These are phyloP conservation scores for Carpinus viminea DNA, from an alignment of 306 rosid species.

Conservation along the genomic window DNA sequence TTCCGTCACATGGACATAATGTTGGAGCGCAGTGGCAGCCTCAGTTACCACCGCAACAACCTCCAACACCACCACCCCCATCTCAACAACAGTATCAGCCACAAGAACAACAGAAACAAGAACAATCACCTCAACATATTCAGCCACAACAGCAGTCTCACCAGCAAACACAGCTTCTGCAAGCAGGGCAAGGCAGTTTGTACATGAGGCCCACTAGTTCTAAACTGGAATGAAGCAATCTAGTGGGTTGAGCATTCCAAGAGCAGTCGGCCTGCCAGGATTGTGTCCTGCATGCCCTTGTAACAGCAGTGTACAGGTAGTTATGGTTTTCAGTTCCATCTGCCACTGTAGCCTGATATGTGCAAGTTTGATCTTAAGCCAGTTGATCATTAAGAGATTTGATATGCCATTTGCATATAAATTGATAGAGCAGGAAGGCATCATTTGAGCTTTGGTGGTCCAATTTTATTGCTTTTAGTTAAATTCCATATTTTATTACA, in stretches of 20 bases:
- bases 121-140: conserved; percentile 51
- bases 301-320: conserved; percentile 89
- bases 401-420: not conserved
- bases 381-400: not conserved
- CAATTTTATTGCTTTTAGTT: not conserved
- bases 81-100: conserved; percentile 61
- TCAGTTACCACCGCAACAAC: conserved; percentile 50
- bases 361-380: conserved; percentile 13
- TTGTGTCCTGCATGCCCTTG: conserved; percentile 64
- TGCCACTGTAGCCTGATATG: conserved; percentile 10
- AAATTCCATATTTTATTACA: not conserved
- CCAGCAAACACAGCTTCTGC: conserved; percentile 60
- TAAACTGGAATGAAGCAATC: conserved; percentile 62
- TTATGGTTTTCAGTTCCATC: conserved; percentile 12
- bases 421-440: not conserved
- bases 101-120: conserved; percentile 48
- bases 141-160: conserved; percentile 63
- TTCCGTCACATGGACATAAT: conserved; percentile 69
- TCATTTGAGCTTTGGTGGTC: not conserved
- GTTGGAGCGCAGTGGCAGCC: conserved; percentile 74
- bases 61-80: conserved; percentile 45
- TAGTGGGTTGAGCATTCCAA: conserved; percentile 50
- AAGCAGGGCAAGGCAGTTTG: conserved; percentile 66
- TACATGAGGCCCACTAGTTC: conserved; percentile 62
- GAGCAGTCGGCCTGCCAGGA: conserved; percentile 43